These are phyloP conservation scores for Isatis lusitanica DNA, from an alignment of 441 rosid genomes.

Conservation along the genomic window DNA sequence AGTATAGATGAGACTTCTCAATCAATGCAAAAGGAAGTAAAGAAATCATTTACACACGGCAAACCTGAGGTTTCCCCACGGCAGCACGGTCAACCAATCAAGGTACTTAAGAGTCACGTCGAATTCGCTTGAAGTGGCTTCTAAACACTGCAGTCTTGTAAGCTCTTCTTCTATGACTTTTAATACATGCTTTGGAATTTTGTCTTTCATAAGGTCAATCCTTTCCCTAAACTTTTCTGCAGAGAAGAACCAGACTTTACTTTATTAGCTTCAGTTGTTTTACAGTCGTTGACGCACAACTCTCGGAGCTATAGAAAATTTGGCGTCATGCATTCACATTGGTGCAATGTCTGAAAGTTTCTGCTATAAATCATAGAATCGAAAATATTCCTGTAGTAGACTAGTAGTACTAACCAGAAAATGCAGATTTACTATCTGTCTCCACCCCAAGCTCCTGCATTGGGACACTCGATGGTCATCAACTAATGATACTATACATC, in stretches of 20 bases:
- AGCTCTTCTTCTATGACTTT: conserved; percentile 95
- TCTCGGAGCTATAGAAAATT: not conserved
- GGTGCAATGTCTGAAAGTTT: not conserved
- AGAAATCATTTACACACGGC: not conserved
- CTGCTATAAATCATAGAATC: not conserved
- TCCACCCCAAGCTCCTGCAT: conserved; percentile 85
- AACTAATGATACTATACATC: conserved; percentile 5
- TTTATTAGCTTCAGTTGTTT: conserved; percentile 8
- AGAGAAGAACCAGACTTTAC: conserved; percentile 21
- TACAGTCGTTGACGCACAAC: not conserved
- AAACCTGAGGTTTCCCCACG: conserved; percentile 94
- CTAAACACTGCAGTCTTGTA: conserved; percentile 76
- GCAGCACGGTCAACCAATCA: conserved; percentile 93
- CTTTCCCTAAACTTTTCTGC: conserved; percentile 90
- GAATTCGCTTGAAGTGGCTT: conserved; percentile 89
- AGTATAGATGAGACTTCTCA: not conserved
- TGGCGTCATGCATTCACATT: not conserved
- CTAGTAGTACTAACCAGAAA: conserved; percentile 57
- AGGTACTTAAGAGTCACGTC: conserved; percentile 85
- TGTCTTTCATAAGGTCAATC: conserved; percentile 70
- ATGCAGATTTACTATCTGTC: conserved; percentile 84
- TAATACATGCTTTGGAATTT: conserved; percentile 77
- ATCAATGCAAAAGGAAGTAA: not conserved
- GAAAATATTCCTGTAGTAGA: not conserved
- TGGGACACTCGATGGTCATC: conserved; percentile 24